Base-by-base conservation (phyloP, 441 rosid genomes). In the Viola pubescens region DNA sequence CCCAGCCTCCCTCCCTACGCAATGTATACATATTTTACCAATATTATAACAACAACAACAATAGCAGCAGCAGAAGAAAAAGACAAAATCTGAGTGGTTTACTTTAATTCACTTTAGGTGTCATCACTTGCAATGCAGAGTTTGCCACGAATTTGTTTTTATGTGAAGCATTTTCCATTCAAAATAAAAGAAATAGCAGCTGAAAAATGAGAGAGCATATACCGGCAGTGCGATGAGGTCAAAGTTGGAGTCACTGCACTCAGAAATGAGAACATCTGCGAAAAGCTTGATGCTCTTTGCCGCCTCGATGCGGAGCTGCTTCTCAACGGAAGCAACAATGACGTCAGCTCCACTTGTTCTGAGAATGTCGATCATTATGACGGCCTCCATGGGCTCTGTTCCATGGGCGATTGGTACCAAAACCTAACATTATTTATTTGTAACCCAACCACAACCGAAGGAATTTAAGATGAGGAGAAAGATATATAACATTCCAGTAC, bases 311-410 rank as follows among this genome's bases (percentile, higher is more conserved):
- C 75, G 75, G n/a, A 75, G 81, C 70, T 82, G 79, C 62, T 77
- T 79, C 76, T 82, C 89, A 39, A 82, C 88, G 9, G 97, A 89
- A 3, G 87, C 86, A 16, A 89, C 94, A 14, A 84, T 85, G 34
- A 91, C 95, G 34, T 82, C 89, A 8, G 97, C 91, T 38, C 97
- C 95, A 14, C 88, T 76, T 64, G 97, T 77, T 69, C 94, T 78
- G 41, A 89, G 66, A 40, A 91, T 88, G 63, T 87, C 98, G 64
- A 83, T 79, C 60, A 80, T 82, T 52, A 87, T 79, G 69, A 85
- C 91, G 37, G 98, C 95, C 75, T 91, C 95, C 75, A 91, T 80
- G 68, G 98, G 95, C 77, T 91, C 98, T 52, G 86, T 81, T 16
- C 98, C 98, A 61, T 88, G 75, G 3, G 96, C 98, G 64, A 91